Evolutionary conservation across 441 rosid species (phyloP), one percentile per base, ranked within the genome.

Genomic region (Populus tomentosa): DNA sequence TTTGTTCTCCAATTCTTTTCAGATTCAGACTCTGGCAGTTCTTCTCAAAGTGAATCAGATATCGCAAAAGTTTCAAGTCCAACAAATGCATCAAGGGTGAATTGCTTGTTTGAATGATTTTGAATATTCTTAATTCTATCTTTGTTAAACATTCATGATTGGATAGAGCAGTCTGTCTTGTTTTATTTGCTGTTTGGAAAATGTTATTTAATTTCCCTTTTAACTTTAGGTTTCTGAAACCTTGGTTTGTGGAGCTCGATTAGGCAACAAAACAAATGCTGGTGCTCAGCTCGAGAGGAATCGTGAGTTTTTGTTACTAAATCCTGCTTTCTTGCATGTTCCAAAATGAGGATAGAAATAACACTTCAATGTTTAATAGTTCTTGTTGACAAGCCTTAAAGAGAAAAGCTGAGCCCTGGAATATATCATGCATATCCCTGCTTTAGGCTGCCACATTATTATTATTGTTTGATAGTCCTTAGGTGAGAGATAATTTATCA

Each of bases 21-120:
- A 89, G 97, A 82, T 84, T 85, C 93, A 59, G 97, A 87, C 32
- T 80, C 88, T 71, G 84, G 85, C 75, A 84, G 87, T 79, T 86
- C 85, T 71, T 84, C 93, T 69, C 92, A 87, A 50, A 83, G 87
- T 83, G 94, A 84, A 75, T 80, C 86, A n/a, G 85, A 78, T 75
- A 81, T 79, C 46, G 84, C 85, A 72, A 87, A 86, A 84, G 86
- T 82, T 77, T 78, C 83, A 73, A 81, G 76, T 80, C 84, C 83
- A 42, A 78, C 64, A 24, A 80, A 75, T 70, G 75, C 78, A 62
- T 61, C 85, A 32, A 82, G 84, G 94, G 95, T 92, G 65, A 42
- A 33, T 65, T 68, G 67, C 69, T 77, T 20, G 61, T 36, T 77
- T 18, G 2, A 40, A 68, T 50, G 2, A 38, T 38, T 9, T 38